These are phyloP conservation scores for Saccharomycopsis babjevae DNA, from an alignment of 805 yeast genomes.

Conservation along the genomic window DNA sequence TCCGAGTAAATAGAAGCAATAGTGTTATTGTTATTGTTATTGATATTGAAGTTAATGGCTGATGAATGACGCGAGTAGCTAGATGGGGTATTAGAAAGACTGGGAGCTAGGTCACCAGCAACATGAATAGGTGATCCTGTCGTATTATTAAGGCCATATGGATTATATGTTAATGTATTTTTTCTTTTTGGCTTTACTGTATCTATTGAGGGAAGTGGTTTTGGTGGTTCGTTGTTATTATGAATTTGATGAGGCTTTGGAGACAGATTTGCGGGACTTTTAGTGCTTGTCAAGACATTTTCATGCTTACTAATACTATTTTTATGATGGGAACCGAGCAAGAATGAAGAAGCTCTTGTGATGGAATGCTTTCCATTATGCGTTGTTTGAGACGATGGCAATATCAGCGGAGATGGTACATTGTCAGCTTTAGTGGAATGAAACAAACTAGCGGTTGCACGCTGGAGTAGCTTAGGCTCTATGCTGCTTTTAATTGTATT, in stretches of 20 bases:
- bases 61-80: not conserved
- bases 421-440: not conserved
- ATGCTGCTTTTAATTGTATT: not conserved
- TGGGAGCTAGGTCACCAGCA: not conserved
- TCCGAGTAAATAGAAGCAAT: not conserved
- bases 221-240: not conserved
- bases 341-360: not conserved
- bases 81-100: slow-evolving; percentile 2
- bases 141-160: slow-evolving; percentile 7
- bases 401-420: not conserved
- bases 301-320: not conserved
- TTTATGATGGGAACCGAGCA: not conserved
- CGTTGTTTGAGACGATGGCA: not conserved
- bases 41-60: not conserved
- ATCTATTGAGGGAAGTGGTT: slow-evolving; percentile 17
- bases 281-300: not conserved
- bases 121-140: not conserved
- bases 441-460: not conserved
- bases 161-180: slow-evolving; percentile 9
- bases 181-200: slow-evolving; percentile 4
- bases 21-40: not conserved
- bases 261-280: not conserved
- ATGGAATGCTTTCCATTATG: not conserved
- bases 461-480: not conserved
- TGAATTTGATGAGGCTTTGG: not conserved